Conservation (phyloP, 2,329 filamentous ascomycete species). For the Sporothrix globosa region DNA sequence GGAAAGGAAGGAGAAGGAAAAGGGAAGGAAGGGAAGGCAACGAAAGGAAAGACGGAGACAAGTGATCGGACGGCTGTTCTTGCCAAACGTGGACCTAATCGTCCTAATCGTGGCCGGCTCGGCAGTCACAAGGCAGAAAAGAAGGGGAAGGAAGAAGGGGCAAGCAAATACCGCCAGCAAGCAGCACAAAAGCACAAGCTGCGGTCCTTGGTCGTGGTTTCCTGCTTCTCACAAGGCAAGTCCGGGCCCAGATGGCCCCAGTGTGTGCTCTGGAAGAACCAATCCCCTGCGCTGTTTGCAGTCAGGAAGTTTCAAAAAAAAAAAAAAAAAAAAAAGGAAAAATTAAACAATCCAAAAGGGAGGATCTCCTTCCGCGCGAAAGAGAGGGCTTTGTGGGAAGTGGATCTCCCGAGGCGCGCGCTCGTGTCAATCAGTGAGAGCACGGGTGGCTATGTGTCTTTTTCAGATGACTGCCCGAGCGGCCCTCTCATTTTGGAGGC, state of each 20-base stretch:
- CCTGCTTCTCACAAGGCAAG: conserved; percentile 19
- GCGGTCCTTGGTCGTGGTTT: not conserved
- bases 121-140: conserved; percentile 30
- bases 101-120: conserved; percentile 30
- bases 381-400: conserved; percentile 16
- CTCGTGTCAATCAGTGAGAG: conserved; percentile 15
- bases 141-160: not conserved
- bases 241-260: conserved; percentile 21
- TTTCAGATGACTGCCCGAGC: not conserved
- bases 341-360: conserved; percentile 15
- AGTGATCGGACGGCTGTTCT: conserved; percentile 23
- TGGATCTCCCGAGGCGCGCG: conserved; percentile 26
- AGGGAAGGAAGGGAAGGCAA: conserved; percentile 2
- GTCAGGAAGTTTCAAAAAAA: not conserved
- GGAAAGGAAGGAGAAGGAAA: conserved; percentile 8
- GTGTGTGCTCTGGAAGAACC: not conserved
- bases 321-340: conserved; percentile 1
- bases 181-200: conserved; percentile 13
- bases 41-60: not conserved
- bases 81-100: conserved; percentile 27
- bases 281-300: not conserved
- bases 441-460: conserved; percentile 6
- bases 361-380: conserved; percentile 16
- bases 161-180: conserved; percentile 11
- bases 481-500: not conserved